These are phyloP conservation scores for Ophiocordyceps australis DNA, from an alignment of 2,329 filamentous ascomycete species.

Conservation along the genomic window DNA sequence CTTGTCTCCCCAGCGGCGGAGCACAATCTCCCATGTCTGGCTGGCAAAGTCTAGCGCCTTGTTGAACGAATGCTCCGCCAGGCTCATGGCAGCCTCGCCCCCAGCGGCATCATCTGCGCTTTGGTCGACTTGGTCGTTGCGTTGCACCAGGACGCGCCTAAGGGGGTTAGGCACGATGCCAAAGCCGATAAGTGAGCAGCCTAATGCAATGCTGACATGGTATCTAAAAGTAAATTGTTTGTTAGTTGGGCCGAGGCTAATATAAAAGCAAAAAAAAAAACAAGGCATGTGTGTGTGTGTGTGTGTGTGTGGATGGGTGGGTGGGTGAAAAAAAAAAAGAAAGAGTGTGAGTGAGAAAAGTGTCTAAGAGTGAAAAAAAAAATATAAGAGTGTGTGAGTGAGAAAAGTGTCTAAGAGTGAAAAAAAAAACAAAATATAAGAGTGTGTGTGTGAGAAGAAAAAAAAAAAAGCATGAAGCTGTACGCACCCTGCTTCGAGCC, in stretches of 20 bases:
- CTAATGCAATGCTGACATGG: conserved; percentile 12
- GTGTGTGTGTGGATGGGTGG: conserved; percentile 1
- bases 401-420: too few relatives aligned
- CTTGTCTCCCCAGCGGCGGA: conserved; percentile 33
- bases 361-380: too few relatives aligned
- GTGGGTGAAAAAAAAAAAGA: background rate
- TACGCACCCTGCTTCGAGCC: conserved; percentile 27
- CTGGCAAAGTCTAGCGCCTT: conserved; percentile 21
- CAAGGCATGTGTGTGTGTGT: too few relatives aligned
- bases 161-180: conserved; percentile 24
- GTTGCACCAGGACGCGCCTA: too few relatives aligned
- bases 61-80: conserved; percentile 11
- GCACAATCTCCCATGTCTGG: conserved; percentile 24
- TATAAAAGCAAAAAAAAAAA: too few relatives aligned
- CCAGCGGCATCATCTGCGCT: conserved; percentile 9
- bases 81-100: conserved; percentile 7
- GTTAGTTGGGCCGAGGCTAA: too few relatives aligned
- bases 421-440: too few relatives aligned
- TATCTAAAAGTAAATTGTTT: conserved; percentile 12
- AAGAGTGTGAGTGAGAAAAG: too few relatives aligned
- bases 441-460: too few relatives aligned
- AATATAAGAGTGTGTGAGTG: too few relatives aligned
- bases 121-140: conserved; percentile 13
- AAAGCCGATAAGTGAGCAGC: conserved; percentile 15
- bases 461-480: background rate